phyloP scores from a whole-genome alignment of 305 asterid genomes.

The Fraxinus dipetala region DNA sequence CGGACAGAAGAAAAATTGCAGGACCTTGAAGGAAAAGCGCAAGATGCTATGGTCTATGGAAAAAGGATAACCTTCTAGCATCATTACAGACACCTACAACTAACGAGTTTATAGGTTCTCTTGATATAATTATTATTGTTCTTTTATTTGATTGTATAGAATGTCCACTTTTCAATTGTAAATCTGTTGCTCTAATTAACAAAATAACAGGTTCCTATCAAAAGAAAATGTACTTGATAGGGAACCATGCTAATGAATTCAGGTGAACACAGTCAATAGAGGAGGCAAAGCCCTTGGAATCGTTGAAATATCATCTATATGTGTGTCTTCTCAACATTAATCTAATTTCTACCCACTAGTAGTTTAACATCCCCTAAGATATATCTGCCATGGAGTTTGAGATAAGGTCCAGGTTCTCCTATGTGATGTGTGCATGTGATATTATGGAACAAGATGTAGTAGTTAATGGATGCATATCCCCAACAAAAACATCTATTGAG shows the following conservation, averaged over 20 bases:
- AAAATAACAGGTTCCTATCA: not conserved
- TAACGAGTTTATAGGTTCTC: not conserved
- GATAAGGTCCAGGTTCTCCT: not conserved
- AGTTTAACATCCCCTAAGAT: not conserved
- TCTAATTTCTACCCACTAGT: not conserved
- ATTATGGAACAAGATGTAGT: conserved; percentile 5
- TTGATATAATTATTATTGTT: not conserved
- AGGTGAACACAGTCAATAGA: not conserved
- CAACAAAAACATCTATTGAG: conserved; percentile 11
- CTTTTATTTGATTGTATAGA: not conserved
- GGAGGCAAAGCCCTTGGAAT: not conserved
- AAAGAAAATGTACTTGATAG: not conserved
- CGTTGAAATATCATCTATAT: not conserved
- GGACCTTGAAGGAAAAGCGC: not conserved
- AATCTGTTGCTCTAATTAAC: not conserved
- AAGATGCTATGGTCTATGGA: not conserved
- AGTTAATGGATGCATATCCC: not conserved
- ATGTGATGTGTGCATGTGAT: not conserved
- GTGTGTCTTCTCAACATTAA: not conserved
- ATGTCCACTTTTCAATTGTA: not conserved
- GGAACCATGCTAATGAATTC: not conserved
- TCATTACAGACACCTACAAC: not conserved
- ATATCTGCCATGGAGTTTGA: conserved; percentile 1
- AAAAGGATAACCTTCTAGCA: not conserved
- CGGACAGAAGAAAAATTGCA: not conserved